Evolutionary conservation across 2,329 filamentous ascomycete genomes (phyloP).

Genomic region (Zelopaecilomyces penicillatus): DNA sequence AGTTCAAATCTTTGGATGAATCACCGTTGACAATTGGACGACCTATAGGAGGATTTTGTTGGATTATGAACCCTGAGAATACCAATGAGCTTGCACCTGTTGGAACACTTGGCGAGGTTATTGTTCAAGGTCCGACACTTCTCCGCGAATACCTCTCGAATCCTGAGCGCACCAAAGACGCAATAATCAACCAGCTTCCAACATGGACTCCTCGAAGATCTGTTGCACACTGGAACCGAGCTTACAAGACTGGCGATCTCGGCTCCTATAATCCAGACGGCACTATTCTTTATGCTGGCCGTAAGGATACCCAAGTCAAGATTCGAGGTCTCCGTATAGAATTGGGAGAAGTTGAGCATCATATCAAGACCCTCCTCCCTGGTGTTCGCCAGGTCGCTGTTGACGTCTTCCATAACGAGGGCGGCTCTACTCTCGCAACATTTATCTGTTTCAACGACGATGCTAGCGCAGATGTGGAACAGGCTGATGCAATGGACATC

Average conservation of each 20-base stretch:
- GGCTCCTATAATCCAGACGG: conserved; percentile 25
- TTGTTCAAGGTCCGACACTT: conserved; percentile 43
- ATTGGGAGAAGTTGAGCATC: conserved; percentile 11
- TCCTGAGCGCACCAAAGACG: no score
- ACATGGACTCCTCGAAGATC: conserved; percentile 31
- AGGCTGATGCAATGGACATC: no score
- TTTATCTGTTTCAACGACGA: conserved; percentile 3
- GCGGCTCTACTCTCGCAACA: background rate
- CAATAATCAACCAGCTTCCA: conserved; percentile 24
- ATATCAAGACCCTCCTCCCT: background rate
- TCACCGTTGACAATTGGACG: background rate
- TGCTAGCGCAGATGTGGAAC: background rate
- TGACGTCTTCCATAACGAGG: conserved; percentile 2
- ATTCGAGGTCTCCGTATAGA: conserved; percentile 58
- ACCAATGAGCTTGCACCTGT: conserved; percentile 33
- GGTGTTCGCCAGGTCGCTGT: conserved; percentile 4
- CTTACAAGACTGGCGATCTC: conserved; percentile 40
- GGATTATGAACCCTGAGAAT: conserved; percentile 5
- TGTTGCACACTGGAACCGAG: background rate
- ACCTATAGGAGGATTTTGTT: conserved; percentile 2
- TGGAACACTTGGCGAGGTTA: conserved; percentile 43
- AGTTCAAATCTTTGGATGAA: background rate
- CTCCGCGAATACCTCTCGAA: background rate
- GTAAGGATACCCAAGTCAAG: conserved; percentile 63
- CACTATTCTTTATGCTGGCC: conserved; percentile 48